These are phyloP conservation scores for Cardamine chenopodiifolia DNA, from an alignment of 345 rosid genomes.

Conservation along the genomic window DNA sequence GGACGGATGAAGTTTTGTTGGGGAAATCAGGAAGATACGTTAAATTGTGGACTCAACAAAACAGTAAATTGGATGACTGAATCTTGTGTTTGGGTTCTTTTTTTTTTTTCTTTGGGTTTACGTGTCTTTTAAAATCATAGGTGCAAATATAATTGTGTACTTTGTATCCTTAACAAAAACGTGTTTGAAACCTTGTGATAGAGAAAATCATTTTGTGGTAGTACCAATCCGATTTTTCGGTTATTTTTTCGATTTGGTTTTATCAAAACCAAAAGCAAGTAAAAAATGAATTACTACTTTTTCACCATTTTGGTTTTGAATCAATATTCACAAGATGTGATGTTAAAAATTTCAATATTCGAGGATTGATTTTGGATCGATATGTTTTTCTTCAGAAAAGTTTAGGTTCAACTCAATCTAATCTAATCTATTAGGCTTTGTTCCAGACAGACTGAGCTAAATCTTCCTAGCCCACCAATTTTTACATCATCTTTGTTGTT, in stretches of 20 bases:
- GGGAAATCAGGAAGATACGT: conserved; percentile 77
- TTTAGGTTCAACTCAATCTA: no score
- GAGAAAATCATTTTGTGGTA: background rate
- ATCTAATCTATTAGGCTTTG: no score
- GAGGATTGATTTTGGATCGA: background rate
- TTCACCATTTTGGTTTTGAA: background rate
- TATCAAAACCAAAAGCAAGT: background rate
- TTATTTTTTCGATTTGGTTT: background rate
- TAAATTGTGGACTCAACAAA: conserved; percentile 88
- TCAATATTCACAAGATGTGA: background rate
- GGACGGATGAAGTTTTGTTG: conserved; percentile 74
- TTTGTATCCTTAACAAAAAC: background rate
- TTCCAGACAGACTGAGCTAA: no score
- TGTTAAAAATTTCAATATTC: no score
- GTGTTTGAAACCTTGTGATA: background rate
- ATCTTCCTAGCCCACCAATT: background rate
- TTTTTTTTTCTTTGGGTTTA: background rate
- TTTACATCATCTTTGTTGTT: background rate
- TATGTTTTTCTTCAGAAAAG: no score
- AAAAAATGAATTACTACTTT: no score
- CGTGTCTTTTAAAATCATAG: background rate
- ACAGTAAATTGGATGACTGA: conserved; percentile 48
- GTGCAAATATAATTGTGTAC: background rate
- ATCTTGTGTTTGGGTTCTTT: background rate
- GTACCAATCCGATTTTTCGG: background rate